Conservation (phyloP, 176 grass and related monocot genomes). For the Eleusine coracana region DNA sequence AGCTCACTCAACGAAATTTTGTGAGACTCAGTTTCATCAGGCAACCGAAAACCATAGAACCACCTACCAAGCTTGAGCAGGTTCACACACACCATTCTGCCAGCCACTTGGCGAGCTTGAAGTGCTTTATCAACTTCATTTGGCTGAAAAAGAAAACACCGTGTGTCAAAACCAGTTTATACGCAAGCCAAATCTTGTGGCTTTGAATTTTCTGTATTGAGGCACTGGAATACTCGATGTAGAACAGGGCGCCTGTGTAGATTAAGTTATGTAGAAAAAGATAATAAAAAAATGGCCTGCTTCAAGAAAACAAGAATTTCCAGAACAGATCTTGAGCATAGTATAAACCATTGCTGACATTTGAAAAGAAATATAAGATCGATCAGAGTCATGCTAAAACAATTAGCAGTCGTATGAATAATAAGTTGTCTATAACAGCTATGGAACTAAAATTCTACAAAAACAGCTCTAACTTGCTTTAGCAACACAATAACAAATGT, state of each 20-base stretch:
- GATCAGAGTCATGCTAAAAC: background rate
- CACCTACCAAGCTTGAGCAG: conserved; percentile 73
- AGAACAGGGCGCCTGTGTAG: conserved; percentile 10
- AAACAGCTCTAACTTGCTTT: background rate
- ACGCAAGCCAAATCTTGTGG: background rate
- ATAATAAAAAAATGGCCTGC: background rate
- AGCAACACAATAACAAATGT: conserved; percentile 15
- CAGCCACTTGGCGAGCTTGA: conserved; percentile 47
- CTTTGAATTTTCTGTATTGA: conserved; percentile 12
- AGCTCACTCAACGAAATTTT: conserved; percentile 62
- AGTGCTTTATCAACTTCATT: conserved; percentile 63
- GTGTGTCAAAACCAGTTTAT: conserved; percentile 8
- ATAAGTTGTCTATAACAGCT: conserved; percentile 13
- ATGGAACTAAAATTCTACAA: conserved; percentile 3
- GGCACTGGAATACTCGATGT: background rate
- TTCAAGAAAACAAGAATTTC: conserved; percentile 2
- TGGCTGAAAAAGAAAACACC: conserved; percentile 44
- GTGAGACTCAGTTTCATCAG: conserved; percentile 53
- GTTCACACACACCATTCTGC: conserved; percentile 58
- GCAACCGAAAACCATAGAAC: conserved; percentile 86
- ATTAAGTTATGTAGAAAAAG: background rate
- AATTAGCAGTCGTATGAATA: background rate
- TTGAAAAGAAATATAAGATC: background rate
- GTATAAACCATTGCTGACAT: conserved; percentile 8
- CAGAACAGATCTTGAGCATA: conserved; percentile 12